Conservation (phyloP, 148 eudicot genomes). For the Fallopia convolvulus region DNA sequence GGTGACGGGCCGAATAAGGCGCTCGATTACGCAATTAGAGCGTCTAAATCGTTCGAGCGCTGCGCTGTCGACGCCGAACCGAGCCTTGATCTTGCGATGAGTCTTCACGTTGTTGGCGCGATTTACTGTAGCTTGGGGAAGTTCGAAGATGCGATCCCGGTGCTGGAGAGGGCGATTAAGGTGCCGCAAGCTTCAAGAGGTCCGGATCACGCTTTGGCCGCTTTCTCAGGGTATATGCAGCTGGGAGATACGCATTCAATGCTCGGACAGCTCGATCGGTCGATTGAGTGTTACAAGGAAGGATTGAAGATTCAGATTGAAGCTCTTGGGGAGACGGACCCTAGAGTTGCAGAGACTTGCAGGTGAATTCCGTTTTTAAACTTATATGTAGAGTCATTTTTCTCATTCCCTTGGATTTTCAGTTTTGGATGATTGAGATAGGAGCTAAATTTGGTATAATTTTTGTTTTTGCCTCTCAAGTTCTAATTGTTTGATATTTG, state of each 20-base stretch:
- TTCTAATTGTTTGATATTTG: not conserved
- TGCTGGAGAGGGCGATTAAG: conserved; percentile 63
- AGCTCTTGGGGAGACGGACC: conserved; percentile 83
- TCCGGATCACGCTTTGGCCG: conserved; percentile 82
- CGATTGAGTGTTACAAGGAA: conserved; percentile 65
- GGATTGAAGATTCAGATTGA: conserved; percentile 81
- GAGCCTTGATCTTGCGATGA: conserved; percentile 80
- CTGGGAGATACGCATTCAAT: conserved; percentile 89
- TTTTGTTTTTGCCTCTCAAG: not conserved
- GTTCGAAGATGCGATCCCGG: conserved; percentile 82
- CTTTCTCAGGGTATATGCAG: conserved; percentile 95
- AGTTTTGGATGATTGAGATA: not conserved
- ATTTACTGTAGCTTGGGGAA: conserved; percentile 85
- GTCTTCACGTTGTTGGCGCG: conserved; percentile 84
- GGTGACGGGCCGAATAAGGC: conserved; percentile 88
- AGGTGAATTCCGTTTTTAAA: conserved; percentile 29
- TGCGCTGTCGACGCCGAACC: conserved; percentile 68
- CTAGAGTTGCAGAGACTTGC: conserved; percentile 95
- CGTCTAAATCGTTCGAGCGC: conserved; percentile 73
- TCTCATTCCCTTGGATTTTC: not conserved
- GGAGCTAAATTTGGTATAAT: not conserved
- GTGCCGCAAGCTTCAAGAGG: conserved; percentile 63
- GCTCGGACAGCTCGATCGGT: conserved; percentile 81
- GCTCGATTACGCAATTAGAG: conserved; percentile 69
- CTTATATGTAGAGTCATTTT: not conserved